phyloP scores from a whole-genome alignment of 176 grass and related monocot species.

The Lolium rigidum region DNA sequence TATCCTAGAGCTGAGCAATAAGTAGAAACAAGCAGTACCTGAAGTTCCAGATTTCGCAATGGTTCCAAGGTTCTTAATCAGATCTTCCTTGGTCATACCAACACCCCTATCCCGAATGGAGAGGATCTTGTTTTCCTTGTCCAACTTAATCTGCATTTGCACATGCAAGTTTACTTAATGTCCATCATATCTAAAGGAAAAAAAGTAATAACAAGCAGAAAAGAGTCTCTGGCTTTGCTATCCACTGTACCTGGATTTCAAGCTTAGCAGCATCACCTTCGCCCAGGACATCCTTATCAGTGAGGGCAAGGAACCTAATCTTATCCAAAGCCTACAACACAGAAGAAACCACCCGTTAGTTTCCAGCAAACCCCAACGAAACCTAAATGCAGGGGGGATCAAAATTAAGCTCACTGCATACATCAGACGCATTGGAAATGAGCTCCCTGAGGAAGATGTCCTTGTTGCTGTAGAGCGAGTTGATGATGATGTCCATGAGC shows the following conservation, averaged over 20 bases:
- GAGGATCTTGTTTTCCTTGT: slow-evolving; percentile 91
- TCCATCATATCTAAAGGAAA: background rate
- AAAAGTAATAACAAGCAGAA: background rate
- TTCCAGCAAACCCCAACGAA: background rate
- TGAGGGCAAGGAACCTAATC: slow-evolving; percentile 92
- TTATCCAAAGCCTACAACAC: slow-evolving; percentile 87
- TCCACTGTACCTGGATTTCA: slow-evolving; percentile 78
- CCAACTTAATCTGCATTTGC: slow-evolving; percentile 86
- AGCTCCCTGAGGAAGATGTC: slow-evolving; percentile 98
- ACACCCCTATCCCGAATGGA: slow-evolving; percentile 92
- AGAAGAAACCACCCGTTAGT: background rate
- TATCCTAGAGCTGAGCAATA: background rate
- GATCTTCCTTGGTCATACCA: slow-evolving; percentile 98
- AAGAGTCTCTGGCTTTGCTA: background rate
- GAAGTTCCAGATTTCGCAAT: slow-evolving; percentile 98
- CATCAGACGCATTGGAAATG: slow-evolving; percentile 98
- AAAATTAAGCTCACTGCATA: slow-evolving; percentile 20
- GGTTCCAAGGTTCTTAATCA: slow-evolving; percentile 96
- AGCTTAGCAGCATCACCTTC: slow-evolving; percentile 93
- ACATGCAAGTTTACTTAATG: slow-evolving; percentile 19
- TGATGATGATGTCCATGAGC: slow-evolving; percentile 99
- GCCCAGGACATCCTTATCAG: slow-evolving; percentile 87
- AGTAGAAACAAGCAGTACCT: slow-evolving; percentile 40
- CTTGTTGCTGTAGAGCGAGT: slow-evolving; percentile 99
- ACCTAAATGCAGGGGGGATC: background rate